phyloP scores from a whole-genome alignment of 1,284 basidiomycete species.

The Phellopilus nigrolimitatus region DNA sequence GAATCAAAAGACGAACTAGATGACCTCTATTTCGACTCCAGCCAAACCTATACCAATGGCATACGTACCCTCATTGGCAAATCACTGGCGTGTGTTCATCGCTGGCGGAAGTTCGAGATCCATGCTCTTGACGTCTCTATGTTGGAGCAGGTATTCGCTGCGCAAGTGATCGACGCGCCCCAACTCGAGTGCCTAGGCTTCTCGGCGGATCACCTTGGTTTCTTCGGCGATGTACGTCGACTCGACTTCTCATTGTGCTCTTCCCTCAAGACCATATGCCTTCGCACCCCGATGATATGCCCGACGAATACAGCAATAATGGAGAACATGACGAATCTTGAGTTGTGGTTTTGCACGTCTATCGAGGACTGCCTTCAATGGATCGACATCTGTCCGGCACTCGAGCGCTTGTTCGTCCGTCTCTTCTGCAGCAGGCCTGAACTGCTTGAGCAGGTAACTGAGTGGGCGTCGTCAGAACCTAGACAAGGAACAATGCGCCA shows the following conservation, averaged over 20 bases:
- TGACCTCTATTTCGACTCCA: too few relatives aligned
- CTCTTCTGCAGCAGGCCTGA: constrained; percentile 12
- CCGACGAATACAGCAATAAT: constrained; percentile 4
- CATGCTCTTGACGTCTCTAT: constrained; percentile 12
- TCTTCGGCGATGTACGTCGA: constrained; percentile 12
- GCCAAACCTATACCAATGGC: too few relatives aligned
- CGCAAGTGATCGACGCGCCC: constrained; percentile 10
- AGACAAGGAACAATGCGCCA: too few relatives aligned
- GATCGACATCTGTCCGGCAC: constrained; percentile 15
- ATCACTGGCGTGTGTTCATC: too few relatives aligned
- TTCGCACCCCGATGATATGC: constrained; percentile 8
- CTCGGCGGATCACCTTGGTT: constrained; percentile 14
- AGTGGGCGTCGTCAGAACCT: too few relatives aligned
- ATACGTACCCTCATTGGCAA: too few relatives aligned
- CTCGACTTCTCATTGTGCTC: constrained; percentile 13
- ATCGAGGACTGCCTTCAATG: constrained; percentile 16
- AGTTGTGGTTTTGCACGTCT: constrained; percentile 13
- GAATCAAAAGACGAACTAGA: too few relatives aligned
- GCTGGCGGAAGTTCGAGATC: constrained; percentile 13
- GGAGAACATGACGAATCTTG: constrained; percentile 12
- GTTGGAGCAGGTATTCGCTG: constrained; percentile 8
- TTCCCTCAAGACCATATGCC: constrained; percentile 1
- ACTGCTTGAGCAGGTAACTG: background rate
- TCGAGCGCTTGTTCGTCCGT: constrained; percentile 10
- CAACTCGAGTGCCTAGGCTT: constrained; percentile 5